Evolutionary conservation across 306 rosid genomes (phyloP).

Genomic region (Lupinus albus): DNA sequence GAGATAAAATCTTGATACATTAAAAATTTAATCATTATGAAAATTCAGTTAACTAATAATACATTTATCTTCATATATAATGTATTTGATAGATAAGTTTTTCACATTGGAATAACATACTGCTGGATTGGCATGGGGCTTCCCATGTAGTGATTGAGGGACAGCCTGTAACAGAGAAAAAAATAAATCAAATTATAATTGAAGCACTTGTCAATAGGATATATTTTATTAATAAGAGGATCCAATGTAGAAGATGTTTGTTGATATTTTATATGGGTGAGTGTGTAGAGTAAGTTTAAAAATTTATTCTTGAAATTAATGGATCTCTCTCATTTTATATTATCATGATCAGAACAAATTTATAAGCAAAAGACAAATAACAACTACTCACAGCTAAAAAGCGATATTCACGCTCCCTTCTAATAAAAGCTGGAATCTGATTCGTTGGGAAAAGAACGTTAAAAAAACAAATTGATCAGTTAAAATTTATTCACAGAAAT

Average conservation of each 20-base stretch:
- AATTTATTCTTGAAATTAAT: too few relatives aligned
- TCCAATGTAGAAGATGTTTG: too few relatives aligned
- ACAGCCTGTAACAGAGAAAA: constrained; percentile 52
- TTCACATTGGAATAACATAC: constrained; percentile 59
- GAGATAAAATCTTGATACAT: too few relatives aligned
- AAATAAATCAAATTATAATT: constrained; percentile 1
- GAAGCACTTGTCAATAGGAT: background rate
- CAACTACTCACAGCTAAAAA: constrained; percentile 67
- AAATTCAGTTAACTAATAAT: too few relatives aligned
- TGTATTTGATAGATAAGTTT: too few relatives aligned
- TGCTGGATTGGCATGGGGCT: constrained; percentile 58
- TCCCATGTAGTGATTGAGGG: constrained; percentile 72
- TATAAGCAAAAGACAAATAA: background rate
- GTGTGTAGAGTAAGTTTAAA: too few relatives aligned
- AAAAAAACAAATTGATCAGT: background rate
- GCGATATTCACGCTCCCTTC: constrained; percentile 77
- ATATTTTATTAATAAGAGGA: too few relatives aligned
- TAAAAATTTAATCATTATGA: too few relatives aligned
- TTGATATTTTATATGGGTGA: too few relatives aligned
- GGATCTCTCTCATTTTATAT: too few relatives aligned
- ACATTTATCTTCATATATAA: too few relatives aligned
- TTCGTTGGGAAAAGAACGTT: background rate
- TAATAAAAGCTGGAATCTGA: constrained; percentile 82
- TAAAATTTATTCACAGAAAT: background rate
- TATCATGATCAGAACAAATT: background rate